These are phyloP conservation scores for Termitomyces sp. DNA, from an alignment of 768 basidiomycete genomes.

Conservation along the genomic window DNA sequence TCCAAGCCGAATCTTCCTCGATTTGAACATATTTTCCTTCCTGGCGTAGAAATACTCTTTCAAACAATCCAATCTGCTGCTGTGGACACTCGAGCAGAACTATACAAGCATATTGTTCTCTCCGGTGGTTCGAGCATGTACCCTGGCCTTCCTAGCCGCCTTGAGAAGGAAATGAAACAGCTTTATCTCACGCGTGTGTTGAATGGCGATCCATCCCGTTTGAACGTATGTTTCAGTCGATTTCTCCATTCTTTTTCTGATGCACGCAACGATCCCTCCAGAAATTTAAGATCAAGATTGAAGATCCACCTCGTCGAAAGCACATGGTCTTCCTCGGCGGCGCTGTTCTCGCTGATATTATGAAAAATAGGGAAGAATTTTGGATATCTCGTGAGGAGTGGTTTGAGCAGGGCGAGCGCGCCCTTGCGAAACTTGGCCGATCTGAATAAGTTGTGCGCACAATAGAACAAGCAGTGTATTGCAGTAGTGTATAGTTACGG, in stretches of 20 bases:
- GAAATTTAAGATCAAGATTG: slow-evolving; percentile 99
- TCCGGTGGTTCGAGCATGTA: slow-evolving; percentile 99
- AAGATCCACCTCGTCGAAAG: slow-evolving; percentile 96
- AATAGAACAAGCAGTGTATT: neutral
- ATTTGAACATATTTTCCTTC: neutral
- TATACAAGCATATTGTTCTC: slow-evolving; percentile 97
- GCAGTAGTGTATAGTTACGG: neutral
- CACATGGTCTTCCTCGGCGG: slow-evolving; percentile 99
- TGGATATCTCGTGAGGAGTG: slow-evolving; percentile 95
- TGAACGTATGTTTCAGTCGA: slow-evolving; percentile 63
- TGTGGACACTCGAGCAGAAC: slow-evolving; percentile 82
- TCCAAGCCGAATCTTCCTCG: neutral
- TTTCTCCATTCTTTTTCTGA: neutral
- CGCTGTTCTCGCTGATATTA: slow-evolving; percentile 97
- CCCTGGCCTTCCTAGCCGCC: slow-evolving; percentile 91
- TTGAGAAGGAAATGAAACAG: slow-evolving; percentile 99
- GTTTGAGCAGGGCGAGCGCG: slow-evolving; percentile 82
- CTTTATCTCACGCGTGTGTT: slow-evolving; percentile 93
- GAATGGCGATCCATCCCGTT: slow-evolving; percentile 71
- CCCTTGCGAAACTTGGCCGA: slow-evolving; percentile 85
- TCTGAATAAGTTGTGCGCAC: slow-evolving; percentile 31
- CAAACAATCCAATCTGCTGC: slow-evolving; percentile 91
- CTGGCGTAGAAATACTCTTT: slow-evolving; percentile 83
- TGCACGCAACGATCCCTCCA: slow-evolving; percentile 25
- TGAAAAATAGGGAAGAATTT: slow-evolving; percentile 93